phyloP scores from a whole-genome alignment of 2,329 filamentous ascomycete genomes.

The Trichophyton equinum region DNA sequence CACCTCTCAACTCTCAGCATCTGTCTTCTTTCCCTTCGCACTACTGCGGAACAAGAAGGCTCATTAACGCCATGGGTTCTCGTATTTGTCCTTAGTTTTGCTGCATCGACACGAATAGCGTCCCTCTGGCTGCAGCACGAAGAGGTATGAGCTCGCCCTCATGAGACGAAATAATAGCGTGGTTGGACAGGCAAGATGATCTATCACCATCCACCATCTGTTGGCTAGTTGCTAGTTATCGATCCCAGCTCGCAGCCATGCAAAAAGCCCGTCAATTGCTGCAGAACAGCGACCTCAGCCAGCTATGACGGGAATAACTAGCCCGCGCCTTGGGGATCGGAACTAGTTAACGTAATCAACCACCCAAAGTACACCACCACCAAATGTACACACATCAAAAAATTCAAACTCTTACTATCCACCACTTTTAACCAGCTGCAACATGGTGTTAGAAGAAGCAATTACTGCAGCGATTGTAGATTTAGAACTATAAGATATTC shows the following conservation, averaged over 20 bases:
- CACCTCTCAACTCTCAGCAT: not conserved
- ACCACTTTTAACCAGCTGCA: too few species aligned
- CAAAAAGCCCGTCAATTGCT: too few species aligned
- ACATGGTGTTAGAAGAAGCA: too few species aligned
- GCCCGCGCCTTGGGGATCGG: not conserved
- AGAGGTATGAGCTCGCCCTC: not conserved
- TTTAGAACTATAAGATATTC: too few species aligned
- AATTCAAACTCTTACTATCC: too few species aligned
- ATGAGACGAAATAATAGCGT: not conserved
- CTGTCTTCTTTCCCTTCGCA: not conserved
- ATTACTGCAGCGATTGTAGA: too few species aligned
- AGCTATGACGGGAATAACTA: not conserved
- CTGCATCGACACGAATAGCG: not conserved
- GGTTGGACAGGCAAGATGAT: not conserved
- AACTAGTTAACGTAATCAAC: too few species aligned
- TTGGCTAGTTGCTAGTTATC: not conserved
- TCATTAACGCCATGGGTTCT: not conserved
- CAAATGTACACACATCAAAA: too few species aligned
- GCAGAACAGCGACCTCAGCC: too few species aligned
- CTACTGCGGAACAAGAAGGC: not conserved
- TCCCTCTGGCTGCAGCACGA: not conserved
- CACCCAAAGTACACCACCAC: too few species aligned
- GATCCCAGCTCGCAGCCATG: too few species aligned
- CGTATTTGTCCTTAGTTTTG: not conserved
- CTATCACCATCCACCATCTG: not conserved